These are phyloP conservation scores for Polytrichum formosum DNA, from an alignment of 225 moss, liverwort and hornwort genomes.

Conservation along the genomic window DNA sequence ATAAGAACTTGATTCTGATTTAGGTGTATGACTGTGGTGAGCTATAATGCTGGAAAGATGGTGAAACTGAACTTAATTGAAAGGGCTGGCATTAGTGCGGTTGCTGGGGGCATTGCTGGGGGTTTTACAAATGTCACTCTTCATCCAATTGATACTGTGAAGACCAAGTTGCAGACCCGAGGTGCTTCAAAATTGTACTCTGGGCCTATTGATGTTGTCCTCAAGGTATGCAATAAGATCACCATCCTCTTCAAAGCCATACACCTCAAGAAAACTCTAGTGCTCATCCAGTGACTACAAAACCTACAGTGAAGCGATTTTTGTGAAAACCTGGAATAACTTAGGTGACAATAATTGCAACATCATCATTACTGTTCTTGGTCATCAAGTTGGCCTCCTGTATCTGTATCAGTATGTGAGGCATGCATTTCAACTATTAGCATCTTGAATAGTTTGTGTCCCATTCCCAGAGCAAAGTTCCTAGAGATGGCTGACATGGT, in stretches of 20 bases:
- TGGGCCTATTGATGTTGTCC: conserved; percentile 70
- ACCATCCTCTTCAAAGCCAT: too few species aligned
- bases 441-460: too few species aligned
- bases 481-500: too few species aligned
- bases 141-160: conserved; percentile 79
- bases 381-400: too few species aligned
- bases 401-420: too few species aligned
- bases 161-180: conserved; percentile 77
- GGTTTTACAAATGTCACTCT: conserved; percentile 74
- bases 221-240: conserved; percentile 40
- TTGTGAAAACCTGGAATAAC: too few species aligned
- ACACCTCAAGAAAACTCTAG: conserved; percentile 19
- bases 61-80: conserved; percentile 54
- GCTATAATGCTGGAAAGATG: conserved; percentile 37
- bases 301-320: too few species aligned
- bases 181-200: conserved; percentile 72
- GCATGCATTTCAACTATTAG: too few species aligned
- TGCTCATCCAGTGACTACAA: too few species aligned
- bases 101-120: conserved; percentile 84
- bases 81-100: conserved; percentile 75
- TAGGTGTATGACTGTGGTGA: conserved; percentile 40
- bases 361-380: too few species aligned
- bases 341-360: too few species aligned
- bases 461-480: too few species aligned
- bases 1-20: neutral